Conservation (phyloP, 2,329 filamentous ascomycete species). For the Erysiphe pulchra region DNA sequence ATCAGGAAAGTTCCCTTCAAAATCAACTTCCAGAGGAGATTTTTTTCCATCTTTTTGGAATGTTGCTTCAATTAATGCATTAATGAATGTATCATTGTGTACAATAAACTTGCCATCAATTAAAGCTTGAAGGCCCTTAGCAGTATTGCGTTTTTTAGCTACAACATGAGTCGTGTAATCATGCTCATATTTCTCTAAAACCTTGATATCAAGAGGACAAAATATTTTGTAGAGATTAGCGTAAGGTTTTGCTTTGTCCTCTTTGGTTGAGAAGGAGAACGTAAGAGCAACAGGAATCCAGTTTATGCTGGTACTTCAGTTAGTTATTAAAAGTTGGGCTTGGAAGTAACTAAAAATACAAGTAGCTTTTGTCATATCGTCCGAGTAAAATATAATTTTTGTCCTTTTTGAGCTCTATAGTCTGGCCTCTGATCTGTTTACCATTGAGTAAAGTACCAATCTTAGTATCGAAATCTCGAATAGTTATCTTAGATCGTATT, state of each 20-base stretch:
- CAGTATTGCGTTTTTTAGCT: slow-evolving; percentile 68
- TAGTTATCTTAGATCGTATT: slow-evolving; percentile 36
- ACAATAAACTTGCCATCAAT: slow-evolving; percentile 63
- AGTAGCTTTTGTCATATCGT: slow-evolving; percentile 36
- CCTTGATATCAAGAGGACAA: slow-evolving; percentile 75
- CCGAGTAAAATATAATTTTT: slow-evolving; percentile 47
- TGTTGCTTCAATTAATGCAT: slow-evolving; percentile 35
- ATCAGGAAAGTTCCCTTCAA: slow-evolving; percentile 54
- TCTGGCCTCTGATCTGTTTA: slow-evolving; percentile 36
- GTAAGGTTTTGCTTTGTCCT: slow-evolving; percentile 40
- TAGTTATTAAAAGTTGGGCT: neutral
- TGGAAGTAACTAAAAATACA: slow-evolving; percentile 15
- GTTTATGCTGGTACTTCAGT: slow-evolving; percentile 26
- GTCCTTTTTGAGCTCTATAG: slow-evolving; percentile 26
- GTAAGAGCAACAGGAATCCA: slow-evolving; percentile 67
- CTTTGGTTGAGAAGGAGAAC: slow-evolving; percentile 50
- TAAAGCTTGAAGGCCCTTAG: slow-evolving; percentile 65
- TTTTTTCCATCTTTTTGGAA: slow-evolving; percentile 15
- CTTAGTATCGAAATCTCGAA: slow-evolving; percentile 66
- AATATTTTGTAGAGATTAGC: slow-evolving; percentile 35
- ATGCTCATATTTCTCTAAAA: slow-evolving; percentile 43
- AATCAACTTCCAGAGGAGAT: slow-evolving; percentile 50
- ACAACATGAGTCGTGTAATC: slow-evolving; percentile 65
- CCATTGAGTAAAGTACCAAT: slow-evolving; percentile 61
- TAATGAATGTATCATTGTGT: slow-evolving; percentile 35